These are phyloP conservation scores for Trichoderma sp. DNA, from an alignment of 2,329 filamentous ascomycete genomes.

Conservation along the genomic window DNA sequence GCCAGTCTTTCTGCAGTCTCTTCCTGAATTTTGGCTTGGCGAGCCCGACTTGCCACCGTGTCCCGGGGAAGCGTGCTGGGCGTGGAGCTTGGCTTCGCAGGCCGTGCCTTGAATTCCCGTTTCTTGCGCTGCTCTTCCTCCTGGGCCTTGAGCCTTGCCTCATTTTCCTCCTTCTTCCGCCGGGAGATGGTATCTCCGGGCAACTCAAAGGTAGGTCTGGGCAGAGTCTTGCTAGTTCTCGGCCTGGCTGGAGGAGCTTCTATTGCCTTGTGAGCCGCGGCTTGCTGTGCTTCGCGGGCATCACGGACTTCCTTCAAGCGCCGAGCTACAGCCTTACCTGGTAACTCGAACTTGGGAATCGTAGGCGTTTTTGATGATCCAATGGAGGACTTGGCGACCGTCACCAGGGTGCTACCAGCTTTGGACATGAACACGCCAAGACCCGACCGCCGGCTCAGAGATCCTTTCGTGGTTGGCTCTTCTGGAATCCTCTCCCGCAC, in stretches of 20 bases:
- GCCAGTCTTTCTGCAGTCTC: constrained; percentile 34
- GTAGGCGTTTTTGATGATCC: constrained; percentile 53
- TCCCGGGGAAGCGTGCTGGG: constrained; percentile 55
- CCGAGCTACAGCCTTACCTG: constrained; percentile 63
- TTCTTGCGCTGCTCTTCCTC: constrained; percentile 64
- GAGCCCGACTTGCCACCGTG: constrained; percentile 60
- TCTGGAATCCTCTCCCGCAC: constrained; percentile 39
- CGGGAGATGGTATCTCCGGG: constrained; percentile 64
- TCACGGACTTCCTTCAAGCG: constrained; percentile 62
- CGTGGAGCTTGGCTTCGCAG: constrained; percentile 52
- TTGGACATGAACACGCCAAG: constrained; percentile 15
- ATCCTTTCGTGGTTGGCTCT: constrained; percentile 17
- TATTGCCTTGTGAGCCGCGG: constrained; percentile 41
- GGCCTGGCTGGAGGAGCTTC: constrained; percentile 48
- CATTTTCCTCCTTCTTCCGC: constrained; percentile 58
- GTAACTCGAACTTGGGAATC: constrained; percentile 62
- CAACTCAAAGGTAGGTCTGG: constrained; percentile 63
- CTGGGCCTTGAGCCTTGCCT: constrained; percentile 58
- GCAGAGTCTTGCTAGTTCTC: constrained; percentile 57
- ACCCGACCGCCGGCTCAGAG: not conserved
- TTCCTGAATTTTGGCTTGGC: constrained; percentile 50
- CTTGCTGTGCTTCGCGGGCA: constrained; percentile 51
- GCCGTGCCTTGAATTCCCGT: constrained; percentile 67
- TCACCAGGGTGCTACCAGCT: constrained; percentile 16
- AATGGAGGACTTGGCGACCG: constrained; percentile 8